Evolutionary conservation across 352 stramenopile species (phyloP).

Genomic region (Thalassiosira livingstoniorum): DNA sequence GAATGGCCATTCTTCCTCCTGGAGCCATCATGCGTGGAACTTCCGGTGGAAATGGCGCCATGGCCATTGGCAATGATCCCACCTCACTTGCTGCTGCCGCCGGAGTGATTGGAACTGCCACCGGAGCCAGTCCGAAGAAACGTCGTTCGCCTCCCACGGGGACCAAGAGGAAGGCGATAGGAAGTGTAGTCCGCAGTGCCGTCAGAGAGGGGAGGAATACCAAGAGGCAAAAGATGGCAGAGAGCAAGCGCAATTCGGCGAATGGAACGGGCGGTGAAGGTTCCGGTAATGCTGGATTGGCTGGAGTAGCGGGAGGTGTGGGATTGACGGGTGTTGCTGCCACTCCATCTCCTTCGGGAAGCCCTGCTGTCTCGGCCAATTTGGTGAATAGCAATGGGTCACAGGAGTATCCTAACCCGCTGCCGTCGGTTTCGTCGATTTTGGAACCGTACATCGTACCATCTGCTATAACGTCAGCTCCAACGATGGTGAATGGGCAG

Average conservation of each 20-base stretch:
- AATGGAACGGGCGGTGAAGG: background rate
- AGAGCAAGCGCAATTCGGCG: conserved; percentile 9
- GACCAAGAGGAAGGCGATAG: conserved; percentile 78
- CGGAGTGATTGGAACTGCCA: conserved; percentile 1
- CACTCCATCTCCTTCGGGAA: background rate
- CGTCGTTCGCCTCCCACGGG: conserved; percentile 22
- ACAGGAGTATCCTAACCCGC: conserved; percentile 42
- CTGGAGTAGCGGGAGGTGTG: background rate
- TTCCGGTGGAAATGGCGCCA: conserved; percentile 15
- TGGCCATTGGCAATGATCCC: conserved; percentile 46
- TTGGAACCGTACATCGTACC: conserved; percentile 35
- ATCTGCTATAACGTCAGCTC: conserved; percentile 9
- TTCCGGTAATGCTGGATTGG: background rate
- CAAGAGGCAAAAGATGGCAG: conserved; percentile 69
- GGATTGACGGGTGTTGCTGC: background rate
- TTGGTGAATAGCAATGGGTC: background rate
- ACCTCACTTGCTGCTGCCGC: conserved; percentile 48
- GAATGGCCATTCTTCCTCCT: background rate
- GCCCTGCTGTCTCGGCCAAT: background rate
- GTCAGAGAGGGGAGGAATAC: conserved; percentile 62
- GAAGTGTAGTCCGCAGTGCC: conserved; percentile 71
- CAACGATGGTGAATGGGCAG: conserved; percentile 48
- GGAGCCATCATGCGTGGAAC: background rate
- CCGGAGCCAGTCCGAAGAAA: conserved; percentile 5
- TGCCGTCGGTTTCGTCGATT: conserved; percentile 37